phyloP scores from a whole-genome alignment of 2,329 filamentous ascomycete genomes.

The Fusarium austroafricanum region DNA sequence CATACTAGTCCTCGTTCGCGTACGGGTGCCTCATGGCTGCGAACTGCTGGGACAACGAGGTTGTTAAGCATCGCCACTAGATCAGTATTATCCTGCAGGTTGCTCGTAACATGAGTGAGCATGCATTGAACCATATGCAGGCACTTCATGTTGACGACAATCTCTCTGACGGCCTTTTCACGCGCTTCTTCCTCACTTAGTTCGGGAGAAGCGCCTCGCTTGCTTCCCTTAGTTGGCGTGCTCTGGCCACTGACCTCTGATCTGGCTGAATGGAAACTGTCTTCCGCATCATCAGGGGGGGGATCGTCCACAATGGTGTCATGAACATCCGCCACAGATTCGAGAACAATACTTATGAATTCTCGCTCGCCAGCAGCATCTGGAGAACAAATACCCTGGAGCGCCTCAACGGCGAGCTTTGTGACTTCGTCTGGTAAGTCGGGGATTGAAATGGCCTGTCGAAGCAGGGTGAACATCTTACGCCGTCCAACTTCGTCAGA shows the following conservation, averaged over 20 bases:
- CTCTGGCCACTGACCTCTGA: slow-evolving; percentile 82
- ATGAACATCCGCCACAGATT: slow-evolving; percentile 96
- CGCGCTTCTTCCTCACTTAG: slow-evolving; percentile 73
- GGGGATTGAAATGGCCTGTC: slow-evolving; percentile 85
- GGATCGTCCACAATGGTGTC: slow-evolving; percentile 85
- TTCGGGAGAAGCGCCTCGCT: slow-evolving; percentile 56
- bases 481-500: slow-evolving; percentile 95
- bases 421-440: slow-evolving; percentile 94
- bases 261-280: slow-evolving; percentile 91
- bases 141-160: slow-evolving; percentile 98
- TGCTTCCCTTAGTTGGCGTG: slow-evolving; percentile 62
- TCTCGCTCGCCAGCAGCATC: slow-evolving; percentile 81
- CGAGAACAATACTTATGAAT: slow-evolving; percentile 86
- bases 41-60: slow-evolving; percentile 92
- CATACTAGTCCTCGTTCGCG: slow-evolving; percentile 91
- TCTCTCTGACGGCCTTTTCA: slow-evolving; percentile 85
- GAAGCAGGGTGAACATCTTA: slow-evolving; percentile 93
- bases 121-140: slow-evolving; percentile 97
- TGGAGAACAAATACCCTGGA: slow-evolving; percentile 84
- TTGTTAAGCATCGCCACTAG: slow-evolving; percentile 99
- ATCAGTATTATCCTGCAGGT: slow-evolving; percentile 88
- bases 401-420: slow-evolving; percentile 83
- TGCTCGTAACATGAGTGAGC: slow-evolving; percentile 90
- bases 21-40: slow-evolving; percentile 91
- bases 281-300: slow-evolving; percentile 66